Evolutionary conservation across 1,284 basidiomycete species (phyloP), one percentile per base, ranked within the genome.

Genomic region (Pyrrhoderma noxium): DNA sequence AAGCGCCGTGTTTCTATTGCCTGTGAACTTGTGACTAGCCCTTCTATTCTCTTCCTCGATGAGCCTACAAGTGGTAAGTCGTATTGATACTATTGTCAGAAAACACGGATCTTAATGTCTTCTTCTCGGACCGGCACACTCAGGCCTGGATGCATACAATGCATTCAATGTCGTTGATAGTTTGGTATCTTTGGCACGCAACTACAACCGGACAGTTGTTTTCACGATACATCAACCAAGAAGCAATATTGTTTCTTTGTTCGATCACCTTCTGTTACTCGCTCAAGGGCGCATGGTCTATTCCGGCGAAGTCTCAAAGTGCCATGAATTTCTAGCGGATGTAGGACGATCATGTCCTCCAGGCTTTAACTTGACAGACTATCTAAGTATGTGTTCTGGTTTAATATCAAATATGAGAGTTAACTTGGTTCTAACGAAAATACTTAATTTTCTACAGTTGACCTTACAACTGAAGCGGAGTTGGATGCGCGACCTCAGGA

Each of bases 161-260:
- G 95, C 95, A 0, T 87, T 79, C 72, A 97, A 96, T 59, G 95
- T 99, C 55, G 76, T 99, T 34, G 91, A 95, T 48, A 85, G 85
- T 23, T 75, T 99, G 31, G 86, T 88, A 1, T 84, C 86, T 4
- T 77, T 98, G 8, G 92, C 94, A 0, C 75, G 82, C 41, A 80
- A 88, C 59, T 97, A 93, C 70, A 91, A 94, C 60, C 83, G 94
- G n/a, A 97, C 93, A 0, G 90, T 98, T 49, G 75, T 98, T 57
- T 96, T 97, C 69, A 97, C 95, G 0, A 97, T 99, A 56, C 95
- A 99, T 64, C 95, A 98, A 66, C 95, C 95, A n/a, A 84, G 94
- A 52, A 93, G 89, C 65, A 97, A 97, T 68, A 98, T 99, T 58
- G 93, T 98, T 8, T 82, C 91, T 0, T 71, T 99, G 13, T 97